Conservation (phyloP, 768 basidiomycete species). For the Mrakia blollopis region DNA sequence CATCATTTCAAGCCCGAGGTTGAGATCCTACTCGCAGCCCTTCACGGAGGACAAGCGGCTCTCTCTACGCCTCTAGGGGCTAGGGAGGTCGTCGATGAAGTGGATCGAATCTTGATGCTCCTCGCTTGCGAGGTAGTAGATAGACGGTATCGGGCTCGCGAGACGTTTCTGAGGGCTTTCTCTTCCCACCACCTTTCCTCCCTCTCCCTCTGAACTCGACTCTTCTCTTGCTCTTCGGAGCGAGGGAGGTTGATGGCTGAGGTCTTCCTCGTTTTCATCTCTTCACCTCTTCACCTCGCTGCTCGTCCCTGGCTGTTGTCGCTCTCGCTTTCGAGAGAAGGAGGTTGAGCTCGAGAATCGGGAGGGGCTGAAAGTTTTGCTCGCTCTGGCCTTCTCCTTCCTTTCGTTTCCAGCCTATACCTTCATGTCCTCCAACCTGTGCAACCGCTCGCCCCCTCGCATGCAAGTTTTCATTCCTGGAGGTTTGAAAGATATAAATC, state of each 20-base stretch:
- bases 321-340: too few relatives aligned
- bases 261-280: background rate
- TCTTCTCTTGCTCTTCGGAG: background rate
- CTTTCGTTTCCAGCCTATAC: too few relatives aligned
- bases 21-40: background rate
- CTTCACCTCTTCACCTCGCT: too few relatives aligned
- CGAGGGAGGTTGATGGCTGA: constrained; percentile 1
- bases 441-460: too few relatives aligned
- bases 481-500: too few relatives aligned
- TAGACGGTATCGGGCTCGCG: constrained; percentile 12
- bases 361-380: too few relatives aligned
- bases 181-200: background rate
- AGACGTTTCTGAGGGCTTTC: background rate
- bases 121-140: constrained; percentile 20
- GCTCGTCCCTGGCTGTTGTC: too few relatives aligned
- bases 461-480: too few relatives aligned
- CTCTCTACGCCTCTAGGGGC: background rate
- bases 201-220: background rate
- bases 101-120: constrained; percentile 16
- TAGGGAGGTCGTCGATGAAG: background rate
- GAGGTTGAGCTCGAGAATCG: too few relatives aligned
- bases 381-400: too few relatives aligned
- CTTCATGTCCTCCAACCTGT: too few relatives aligned
- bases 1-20: background rate
- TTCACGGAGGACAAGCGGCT: background rate